phyloP scores from a whole-genome alignment of 1,139 yeast species.

The Suhomyces wounanorum region DNA sequence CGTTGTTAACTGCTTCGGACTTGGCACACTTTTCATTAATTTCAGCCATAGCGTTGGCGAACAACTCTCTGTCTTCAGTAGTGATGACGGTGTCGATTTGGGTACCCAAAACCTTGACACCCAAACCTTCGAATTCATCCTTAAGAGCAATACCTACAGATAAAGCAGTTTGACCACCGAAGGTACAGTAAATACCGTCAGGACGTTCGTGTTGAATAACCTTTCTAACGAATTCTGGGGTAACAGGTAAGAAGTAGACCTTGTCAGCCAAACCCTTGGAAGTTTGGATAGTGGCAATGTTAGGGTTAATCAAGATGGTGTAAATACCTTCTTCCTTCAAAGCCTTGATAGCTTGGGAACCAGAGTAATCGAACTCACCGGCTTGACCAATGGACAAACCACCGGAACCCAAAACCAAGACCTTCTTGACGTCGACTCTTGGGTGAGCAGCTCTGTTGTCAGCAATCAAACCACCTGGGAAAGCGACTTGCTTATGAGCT shows the following conservation, averaged over 20 bases:
- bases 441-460: conserved; percentile 76
- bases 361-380: conserved; percentile 98
- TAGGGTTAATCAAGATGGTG: conserved; percentile 93
- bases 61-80: conserved; percentile 96
- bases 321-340: conserved; percentile 96
- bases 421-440: conserved; percentile 84
- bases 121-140: conserved; percentile 89
- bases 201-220: conserved; percentile 95
- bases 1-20: conserved; percentile 79
- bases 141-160: conserved; percentile 93
- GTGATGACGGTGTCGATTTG: conserved; percentile 94
- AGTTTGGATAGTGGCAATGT: conserved; percentile 98
- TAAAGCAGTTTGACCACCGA: conserved; percentile 98
- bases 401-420: conserved; percentile 95
- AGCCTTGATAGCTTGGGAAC: conserved; percentile 93
- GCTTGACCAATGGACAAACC: conserved; percentile 99
- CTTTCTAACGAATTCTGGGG: conserved; percentile 92
- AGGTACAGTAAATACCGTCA: conserved; percentile 94
- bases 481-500: conserved; percentile 67
- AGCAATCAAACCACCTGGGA: conserved; percentile 85
- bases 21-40: conserved; percentile 93
- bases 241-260: conserved; percentile 95
- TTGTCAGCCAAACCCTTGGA: conserved; percentile 97
- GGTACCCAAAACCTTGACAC: conserved; percentile 95
- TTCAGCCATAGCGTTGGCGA: conserved; percentile 92